phyloP scores from a whole-genome alignment of 345 rosid species.

The Aurinia saxatilis region DNA sequence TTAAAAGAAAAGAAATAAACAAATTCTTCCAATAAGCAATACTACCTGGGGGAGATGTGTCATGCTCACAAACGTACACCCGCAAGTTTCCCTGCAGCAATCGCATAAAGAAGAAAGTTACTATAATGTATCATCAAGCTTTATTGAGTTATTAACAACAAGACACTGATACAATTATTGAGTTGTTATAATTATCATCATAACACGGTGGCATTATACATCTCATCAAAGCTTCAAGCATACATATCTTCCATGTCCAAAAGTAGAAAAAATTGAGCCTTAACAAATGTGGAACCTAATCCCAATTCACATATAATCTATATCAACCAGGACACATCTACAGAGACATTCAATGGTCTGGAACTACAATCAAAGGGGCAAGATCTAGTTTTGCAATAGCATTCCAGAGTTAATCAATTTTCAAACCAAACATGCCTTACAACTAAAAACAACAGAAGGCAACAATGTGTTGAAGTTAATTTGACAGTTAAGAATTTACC shows the following conservation, averaged over 20 bases:
- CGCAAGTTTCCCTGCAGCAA: conserved; percentile 77
- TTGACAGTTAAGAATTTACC: conserved; percentile 28
- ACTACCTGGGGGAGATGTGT: conserved; percentile 73
- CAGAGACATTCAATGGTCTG: background rate
- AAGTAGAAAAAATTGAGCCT: too few species aligned
- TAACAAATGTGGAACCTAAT: too few species aligned
- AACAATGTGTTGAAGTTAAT: background rate
- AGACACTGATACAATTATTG: background rate
- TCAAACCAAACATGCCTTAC: background rate
- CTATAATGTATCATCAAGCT: background rate
- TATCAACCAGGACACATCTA: background rate
- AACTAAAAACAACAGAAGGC: background rate
- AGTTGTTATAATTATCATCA: too few species aligned
- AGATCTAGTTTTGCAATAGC: background rate
- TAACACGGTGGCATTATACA: too few species aligned
- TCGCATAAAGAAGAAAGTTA: background rate
- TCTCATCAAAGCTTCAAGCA: too few species aligned
- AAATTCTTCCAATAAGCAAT: background rate
- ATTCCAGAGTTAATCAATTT: background rate
- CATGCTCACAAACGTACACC: conserved; percentile 74
- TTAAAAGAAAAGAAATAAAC: background rate
- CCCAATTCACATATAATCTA: background rate
- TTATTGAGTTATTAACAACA: background rate
- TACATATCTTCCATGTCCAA: too few species aligned
- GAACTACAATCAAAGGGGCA: background rate